These are phyloP conservation scores for Haberlea rhodopensis DNA, from an alignment of 257 asterid species.

Conservation along the genomic window DNA sequence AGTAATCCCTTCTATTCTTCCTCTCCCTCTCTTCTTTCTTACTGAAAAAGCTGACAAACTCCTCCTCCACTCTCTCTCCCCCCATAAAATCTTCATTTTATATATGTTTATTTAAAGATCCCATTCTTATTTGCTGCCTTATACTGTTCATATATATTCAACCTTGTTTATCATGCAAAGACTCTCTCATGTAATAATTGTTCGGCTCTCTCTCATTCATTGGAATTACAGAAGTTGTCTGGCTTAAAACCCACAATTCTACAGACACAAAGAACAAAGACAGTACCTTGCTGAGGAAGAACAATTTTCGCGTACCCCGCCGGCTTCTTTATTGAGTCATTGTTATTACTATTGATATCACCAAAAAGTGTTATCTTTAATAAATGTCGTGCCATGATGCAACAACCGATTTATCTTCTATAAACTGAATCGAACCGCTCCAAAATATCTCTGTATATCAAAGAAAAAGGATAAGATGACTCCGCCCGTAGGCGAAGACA, in stretches of 20 bases:
- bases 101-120: constrained; percentile 20
- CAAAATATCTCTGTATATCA: too few relatives aligned
- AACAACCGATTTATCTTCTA: too few relatives aligned
- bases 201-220: constrained; percentile 29
- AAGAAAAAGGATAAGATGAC: too few relatives aligned
- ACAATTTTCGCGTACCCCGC: constrained; percentile 30
- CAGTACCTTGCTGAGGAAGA: constrained; percentile 21
- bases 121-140: neutral
- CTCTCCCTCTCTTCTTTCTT: neutral
- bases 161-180: constrained; percentile 28
- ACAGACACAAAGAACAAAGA: constrained; percentile 30
- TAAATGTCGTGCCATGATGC: constrained; percentile 23
- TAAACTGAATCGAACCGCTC: too few relatives aligned
- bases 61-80: constrained; percentile 20
- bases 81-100: constrained; percentile 6
- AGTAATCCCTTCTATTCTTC: constrained; percentile 27
- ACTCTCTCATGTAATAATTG: constrained; percentile 17
- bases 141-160: neutral
- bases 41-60: constrained; percentile 37
- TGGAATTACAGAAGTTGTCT: constrained; percentile 33
- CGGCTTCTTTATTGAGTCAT: constrained; percentile 32
- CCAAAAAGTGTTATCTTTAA: too few relatives aligned
- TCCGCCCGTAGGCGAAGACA: too few relatives aligned
- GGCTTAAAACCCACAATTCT: constrained; percentile 37
- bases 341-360: constrained; percentile 42